Evolutionary conservation across 164 flowering plant genomes (phyloP).

Genomic region (Kingdonia uniflora): DNA sequence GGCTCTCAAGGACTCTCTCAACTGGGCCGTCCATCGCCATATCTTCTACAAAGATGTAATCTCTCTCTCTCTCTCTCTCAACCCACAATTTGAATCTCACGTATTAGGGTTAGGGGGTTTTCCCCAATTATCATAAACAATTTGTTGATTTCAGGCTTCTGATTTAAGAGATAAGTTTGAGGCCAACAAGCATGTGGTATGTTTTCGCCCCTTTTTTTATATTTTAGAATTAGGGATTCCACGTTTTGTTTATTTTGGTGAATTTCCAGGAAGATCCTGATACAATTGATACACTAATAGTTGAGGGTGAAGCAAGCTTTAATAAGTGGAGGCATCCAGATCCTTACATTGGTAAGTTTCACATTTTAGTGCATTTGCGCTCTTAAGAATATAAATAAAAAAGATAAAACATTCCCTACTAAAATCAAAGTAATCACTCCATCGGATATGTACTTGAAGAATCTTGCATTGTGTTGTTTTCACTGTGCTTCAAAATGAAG

Average conservation of each 20-base stretch:
- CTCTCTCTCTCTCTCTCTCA: conserved; percentile 1
- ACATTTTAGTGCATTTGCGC: not conserved
- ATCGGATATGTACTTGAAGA: too few species aligned
- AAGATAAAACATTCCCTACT: too few species aligned
- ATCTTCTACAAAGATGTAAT: conserved; percentile 80
- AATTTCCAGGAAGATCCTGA: conserved; percentile 65
- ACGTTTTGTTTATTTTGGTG: conserved; percentile 6
- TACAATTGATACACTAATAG: conserved; percentile 75
- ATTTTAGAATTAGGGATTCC: not conserved
- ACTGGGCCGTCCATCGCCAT: conserved; percentile 99
- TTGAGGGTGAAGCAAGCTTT: conserved; percentile 55
- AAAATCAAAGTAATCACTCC: too few species aligned
- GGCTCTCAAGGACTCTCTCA: conserved; percentile 86
- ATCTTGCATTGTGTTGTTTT: too few species aligned
- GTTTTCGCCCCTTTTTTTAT: conserved; percentile 11
- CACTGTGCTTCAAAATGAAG: too few species aligned
- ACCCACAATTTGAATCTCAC: too few species aligned
- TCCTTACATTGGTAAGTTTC: conserved; percentile 83
- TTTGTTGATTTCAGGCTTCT: conserved; percentile 49
- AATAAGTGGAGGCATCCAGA: conserved; percentile 92
- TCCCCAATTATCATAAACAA: too few species aligned
- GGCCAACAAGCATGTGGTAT: conserved; percentile 74
- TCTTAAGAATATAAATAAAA: too few species aligned
- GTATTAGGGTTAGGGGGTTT: too few species aligned
- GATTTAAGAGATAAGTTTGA: conserved; percentile 71